Conservation (phyloP, 805 yeast species). For the Yarrowia hollandica region DNA sequence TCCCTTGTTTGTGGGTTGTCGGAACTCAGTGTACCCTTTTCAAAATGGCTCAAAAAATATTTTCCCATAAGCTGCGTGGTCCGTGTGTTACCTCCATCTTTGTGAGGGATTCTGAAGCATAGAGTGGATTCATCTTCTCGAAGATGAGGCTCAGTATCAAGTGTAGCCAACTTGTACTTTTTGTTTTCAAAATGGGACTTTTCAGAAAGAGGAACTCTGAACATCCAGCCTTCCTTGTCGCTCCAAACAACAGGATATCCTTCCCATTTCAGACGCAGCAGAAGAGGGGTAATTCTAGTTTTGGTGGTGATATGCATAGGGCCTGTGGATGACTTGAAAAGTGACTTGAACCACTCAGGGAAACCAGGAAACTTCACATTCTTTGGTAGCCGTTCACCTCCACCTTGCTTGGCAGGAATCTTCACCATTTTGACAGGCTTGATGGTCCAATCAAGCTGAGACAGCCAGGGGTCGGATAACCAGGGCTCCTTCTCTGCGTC, state of each 20-base stretch:
- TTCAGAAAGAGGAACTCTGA: slow-evolving; percentile 52
- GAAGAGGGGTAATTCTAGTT: slow-evolving; percentile 71
- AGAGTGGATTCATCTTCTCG: slow-evolving; percentile 40
- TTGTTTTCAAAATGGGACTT: slow-evolving; percentile 43
- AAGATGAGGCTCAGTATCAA: slow-evolving; percentile 32
- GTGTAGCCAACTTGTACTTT: slow-evolving; percentile 18
- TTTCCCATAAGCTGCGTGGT: slow-evolving; percentile 80
- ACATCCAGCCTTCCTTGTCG: slow-evolving; percentile 83
- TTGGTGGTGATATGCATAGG: slow-evolving; percentile 65
- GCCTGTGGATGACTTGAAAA: slow-evolving; percentile 45
- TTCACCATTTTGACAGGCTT: slow-evolving; percentile 62
- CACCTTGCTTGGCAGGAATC: slow-evolving; percentile 55
- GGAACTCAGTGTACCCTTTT: slow-evolving; percentile 69
- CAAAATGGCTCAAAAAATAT: slow-evolving; percentile 67
- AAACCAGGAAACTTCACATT: slow-evolving; percentile 82
- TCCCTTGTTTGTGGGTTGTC: slow-evolving; percentile 70
- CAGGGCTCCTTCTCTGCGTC: slow-evolving; percentile 43
- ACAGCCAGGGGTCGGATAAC: slow-evolving; percentile 80
- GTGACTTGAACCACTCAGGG: slow-evolving; percentile 88
- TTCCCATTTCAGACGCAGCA: slow-evolving; percentile 82
- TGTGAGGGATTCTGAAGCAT: slow-evolving; percentile 80
- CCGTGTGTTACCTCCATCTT: slow-evolving; percentile 72
- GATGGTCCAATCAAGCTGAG: slow-evolving; percentile 85
- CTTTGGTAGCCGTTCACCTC: slow-evolving; percentile 39
- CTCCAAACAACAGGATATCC: slow-evolving; percentile 81